phyloP scores from a whole-genome alignment of 352 stramenopile genomes.

The Pythium insidiosum region DNA sequence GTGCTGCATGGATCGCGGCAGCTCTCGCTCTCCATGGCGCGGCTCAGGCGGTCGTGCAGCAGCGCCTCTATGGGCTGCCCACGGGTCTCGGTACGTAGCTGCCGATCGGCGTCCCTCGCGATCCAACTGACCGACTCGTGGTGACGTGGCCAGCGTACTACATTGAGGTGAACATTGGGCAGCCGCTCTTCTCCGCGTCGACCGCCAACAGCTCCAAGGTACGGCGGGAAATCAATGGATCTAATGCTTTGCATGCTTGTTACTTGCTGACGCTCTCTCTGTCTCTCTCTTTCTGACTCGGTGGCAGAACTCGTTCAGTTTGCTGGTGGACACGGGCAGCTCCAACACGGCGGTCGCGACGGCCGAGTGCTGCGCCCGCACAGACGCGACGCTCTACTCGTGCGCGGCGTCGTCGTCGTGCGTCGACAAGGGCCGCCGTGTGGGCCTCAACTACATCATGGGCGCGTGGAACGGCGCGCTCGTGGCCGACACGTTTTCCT shows the following conservation, averaged over 20 bases:
- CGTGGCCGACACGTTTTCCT: slow-evolving; percentile 66
- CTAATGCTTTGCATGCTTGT: too few species aligned
- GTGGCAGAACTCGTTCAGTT: slow-evolving; percentile 42
- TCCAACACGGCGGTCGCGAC: slow-evolving; percentile 77
- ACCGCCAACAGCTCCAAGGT: slow-evolving; percentile 1
- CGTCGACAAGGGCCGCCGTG: slow-evolving; percentile 16
- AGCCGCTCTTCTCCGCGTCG: slow-evolving; percentile 1
- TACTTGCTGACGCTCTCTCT: too few species aligned
- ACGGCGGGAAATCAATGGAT: too few species aligned
- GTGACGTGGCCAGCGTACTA: slow-evolving; percentile 15
- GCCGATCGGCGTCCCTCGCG: too few species aligned
- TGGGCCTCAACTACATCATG: slow-evolving; percentile 73
- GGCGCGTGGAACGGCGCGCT: slow-evolving; percentile 60
- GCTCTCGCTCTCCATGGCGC: background rate
- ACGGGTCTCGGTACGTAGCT: slow-evolving; percentile 39
- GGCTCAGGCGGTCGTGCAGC: too few species aligned
- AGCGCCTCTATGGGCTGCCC: slow-evolving; percentile 63
- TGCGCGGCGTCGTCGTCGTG: slow-evolving; percentile 62
- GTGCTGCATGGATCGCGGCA: too few species aligned
- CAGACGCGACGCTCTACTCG: slow-evolving; percentile 55
- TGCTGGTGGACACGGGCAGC: slow-evolving; percentile 74
- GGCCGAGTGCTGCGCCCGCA: slow-evolving; percentile 58
- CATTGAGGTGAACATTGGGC: slow-evolving; percentile 14
- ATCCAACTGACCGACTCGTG: background rate
- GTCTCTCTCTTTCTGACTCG: background rate